Evolutionary conservation across 179 eudicot genomes (phyloP), one percentile per base, ranked within the genome.

Genomic region (Carnegiea gigantea): DNA sequence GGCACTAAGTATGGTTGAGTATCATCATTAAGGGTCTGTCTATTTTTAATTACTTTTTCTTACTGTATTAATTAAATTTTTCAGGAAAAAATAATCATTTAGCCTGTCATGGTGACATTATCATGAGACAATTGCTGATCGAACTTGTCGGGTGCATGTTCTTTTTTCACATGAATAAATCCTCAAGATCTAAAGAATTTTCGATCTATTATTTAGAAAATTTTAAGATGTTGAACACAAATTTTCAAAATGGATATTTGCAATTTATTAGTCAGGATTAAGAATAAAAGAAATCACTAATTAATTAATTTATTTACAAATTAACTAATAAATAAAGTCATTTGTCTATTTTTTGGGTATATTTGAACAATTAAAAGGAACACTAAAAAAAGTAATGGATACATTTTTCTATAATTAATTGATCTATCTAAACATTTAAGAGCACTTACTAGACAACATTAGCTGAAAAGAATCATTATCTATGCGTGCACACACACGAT

Each of bases 1-100:
- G 83, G 80, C 75, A 80, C 57, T 76, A 30, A 43, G 20, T 68
- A 75, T 18, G 70, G 70, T 77, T 49, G 9, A 43, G 65, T 76
- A 44, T 76, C 79, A 83, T 83, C 77, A 83, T 83, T 83, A 80
- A 75, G 70, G 77, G 59, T 72, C 64, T 44, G 44, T 59, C 51
- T 70, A 26, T 12, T 51, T 75, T 79, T 18, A 4, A 59, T 44
- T 43, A 11, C 9, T 40, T 21, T 62, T 76, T 75, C n/a, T 76
- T 54, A 57, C 49, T 28, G 51, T 73, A 17, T 9, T 65, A n/a
- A 13, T 23, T 64, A n/a, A 12, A 17, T 18, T 78, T 17, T 9
- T 5, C 14, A 40, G 14, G 4, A 53, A 21, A 23, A 60, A 30
- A 3, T 13, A 23, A 70, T 3, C 49, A 30, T 26, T 38, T 43